phyloP scores from a whole-genome alignment of 2,329 filamentous ascomycete species.

The Metarhizium sp. region DNA sequence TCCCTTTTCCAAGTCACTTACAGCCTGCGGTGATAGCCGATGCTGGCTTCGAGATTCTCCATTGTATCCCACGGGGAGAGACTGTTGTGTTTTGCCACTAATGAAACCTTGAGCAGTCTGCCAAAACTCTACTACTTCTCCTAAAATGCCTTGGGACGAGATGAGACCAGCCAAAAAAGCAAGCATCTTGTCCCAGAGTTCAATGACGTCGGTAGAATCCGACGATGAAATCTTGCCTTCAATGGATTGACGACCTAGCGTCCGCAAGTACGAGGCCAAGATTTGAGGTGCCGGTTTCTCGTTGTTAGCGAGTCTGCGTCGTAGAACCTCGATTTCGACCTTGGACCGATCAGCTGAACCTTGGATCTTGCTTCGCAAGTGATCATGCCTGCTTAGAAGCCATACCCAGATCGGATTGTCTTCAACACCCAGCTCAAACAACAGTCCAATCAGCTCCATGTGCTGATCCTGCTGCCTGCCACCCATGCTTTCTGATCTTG shows the following conservation, averaged over 20 bases:
- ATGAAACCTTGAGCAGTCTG: slow-evolving; percentile 86
- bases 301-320: slow-evolving; percentile 65
- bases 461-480: slow-evolving; percentile 67
- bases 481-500: slow-evolving; percentile 35
- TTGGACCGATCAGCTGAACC: slow-evolving; percentile 75
- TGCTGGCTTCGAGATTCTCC: slow-evolving; percentile 77
- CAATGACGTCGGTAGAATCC: slow-evolving; percentile 74
- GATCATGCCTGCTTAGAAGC: slow-evolving; percentile 82
- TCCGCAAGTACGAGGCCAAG: slow-evolving; percentile 67
- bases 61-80: slow-evolving; percentile 71
- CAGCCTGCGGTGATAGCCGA: slow-evolving; percentile 61
- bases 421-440: slow-evolving; percentile 89
- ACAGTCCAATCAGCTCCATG: slow-evolving; percentile 79
- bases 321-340: slow-evolving; percentile 84
- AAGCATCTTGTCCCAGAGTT: slow-evolving; percentile 87
- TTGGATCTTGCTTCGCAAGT: slow-evolving; percentile 78
- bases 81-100: slow-evolving; percentile 71
- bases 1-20: slow-evolving; percentile 64
- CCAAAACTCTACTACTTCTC: slow-evolving; percentile 90
- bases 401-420: slow-evolving; percentile 97
- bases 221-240: slow-evolving; percentile 53
- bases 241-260: slow-evolving; percentile 57
- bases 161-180: slow-evolving; percentile 65
- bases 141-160: slow-evolving; percentile 70
- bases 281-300: slow-evolving; percentile 62